These are phyloP conservation scores for Mallotus japonicus DNA, from an alignment of 441 rosid genomes.

Conservation along the genomic window DNA sequence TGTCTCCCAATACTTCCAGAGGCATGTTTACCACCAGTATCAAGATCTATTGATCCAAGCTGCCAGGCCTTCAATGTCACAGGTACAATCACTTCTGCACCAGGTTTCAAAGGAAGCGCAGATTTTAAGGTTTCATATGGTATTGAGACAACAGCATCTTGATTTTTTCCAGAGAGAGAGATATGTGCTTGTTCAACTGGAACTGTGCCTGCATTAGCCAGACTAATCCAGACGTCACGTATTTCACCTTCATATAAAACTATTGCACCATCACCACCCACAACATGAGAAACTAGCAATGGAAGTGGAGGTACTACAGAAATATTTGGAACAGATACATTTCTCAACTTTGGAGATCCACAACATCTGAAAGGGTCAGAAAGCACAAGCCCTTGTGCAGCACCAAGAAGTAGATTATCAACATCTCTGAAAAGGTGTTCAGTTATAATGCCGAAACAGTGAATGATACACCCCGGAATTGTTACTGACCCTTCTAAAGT, in stretches of 20 bases:
- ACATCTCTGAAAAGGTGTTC: slow-evolving; percentile 93
- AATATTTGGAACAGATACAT: slow-evolving; percentile 71
- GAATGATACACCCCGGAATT: slow-evolving; percentile 89
- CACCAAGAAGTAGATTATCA: slow-evolving; percentile 94
- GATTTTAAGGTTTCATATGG: slow-evolving; percentile 64
- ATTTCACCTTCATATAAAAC: slow-evolving; percentile 95
- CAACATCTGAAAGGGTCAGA: slow-evolving; percentile 96
- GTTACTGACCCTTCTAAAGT: slow-evolving; percentile 73
- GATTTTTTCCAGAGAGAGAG: slow-evolving; percentile 91
- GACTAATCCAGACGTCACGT: slow-evolving; percentile 73
- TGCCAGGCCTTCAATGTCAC: slow-evolving; percentile 96
- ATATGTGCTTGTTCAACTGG: slow-evolving; percentile 92
- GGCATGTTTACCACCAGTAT: slow-evolving; percentile 50
- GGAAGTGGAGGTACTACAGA: slow-evolving; percentile 82
- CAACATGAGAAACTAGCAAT: slow-evolving; percentile 69
- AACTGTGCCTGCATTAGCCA: slow-evolving; percentile 94
- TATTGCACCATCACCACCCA: slow-evolving; percentile 91
- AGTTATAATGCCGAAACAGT: slow-evolving; percentile 93
- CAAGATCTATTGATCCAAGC: slow-evolving; percentile 62
- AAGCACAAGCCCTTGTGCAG: slow-evolving; percentile 96
- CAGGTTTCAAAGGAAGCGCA: slow-evolving; percentile 89
- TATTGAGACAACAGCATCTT: slow-evolving; percentile 82
- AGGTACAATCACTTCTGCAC: slow-evolving; percentile 80
- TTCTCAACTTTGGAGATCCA: slow-evolving; percentile 83
- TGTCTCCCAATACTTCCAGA: slow-evolving; percentile 58